Percentiles rank a stretch among this genome's conserved stretches.
Conservation (phyloP, 805 yeast species). For the Starmerella riodocensis region DNA sequence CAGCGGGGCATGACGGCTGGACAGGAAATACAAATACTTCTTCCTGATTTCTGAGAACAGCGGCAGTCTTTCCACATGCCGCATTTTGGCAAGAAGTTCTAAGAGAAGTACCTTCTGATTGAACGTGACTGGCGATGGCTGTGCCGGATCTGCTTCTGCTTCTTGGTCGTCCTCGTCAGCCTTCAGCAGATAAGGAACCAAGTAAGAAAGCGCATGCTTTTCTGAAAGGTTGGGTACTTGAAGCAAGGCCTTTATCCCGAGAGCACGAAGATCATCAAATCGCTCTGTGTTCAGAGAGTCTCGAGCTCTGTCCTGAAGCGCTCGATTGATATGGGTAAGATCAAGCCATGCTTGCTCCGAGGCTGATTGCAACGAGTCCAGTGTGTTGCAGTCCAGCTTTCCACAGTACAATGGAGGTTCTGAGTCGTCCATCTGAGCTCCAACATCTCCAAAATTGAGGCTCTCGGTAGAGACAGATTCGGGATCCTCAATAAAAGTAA, state of each 20-base stretch:
- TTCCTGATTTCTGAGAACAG: conserved; percentile 41
- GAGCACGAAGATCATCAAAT: conserved; percentile 33
- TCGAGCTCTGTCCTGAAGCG: conserved; percentile 4
- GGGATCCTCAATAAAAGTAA: conserved; percentile 21
- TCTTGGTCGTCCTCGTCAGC: conserved; percentile 22
- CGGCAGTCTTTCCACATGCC: conserved; percentile 43
- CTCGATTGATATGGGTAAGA: neutral
- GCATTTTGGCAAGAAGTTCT: conserved; percentile 51
- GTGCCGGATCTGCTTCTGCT: conserved; percentile 1
- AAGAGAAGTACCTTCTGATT: conserved; percentile 34
- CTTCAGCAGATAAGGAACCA: conserved; percentile 44
- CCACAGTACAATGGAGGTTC: neutral
- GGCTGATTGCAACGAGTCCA: neutral
- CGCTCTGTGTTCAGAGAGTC: conserved; percentile 3
- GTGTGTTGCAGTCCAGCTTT: neutral
- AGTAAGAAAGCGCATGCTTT: conserved; percentile 34
- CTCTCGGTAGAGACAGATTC: neutral
- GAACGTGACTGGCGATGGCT: conserved; percentile 4
- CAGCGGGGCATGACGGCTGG: conserved; percentile 45
- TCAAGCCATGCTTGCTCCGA: neutral
- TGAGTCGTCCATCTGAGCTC: neutral
- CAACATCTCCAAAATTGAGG: neutral
- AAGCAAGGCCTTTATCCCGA: conserved; percentile 44
- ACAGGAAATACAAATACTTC: conserved; percentile 42
- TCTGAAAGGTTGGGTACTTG: conserved; percentile 61